phyloP scores from a whole-genome alignment of 2,329 filamentous ascomycete species.

The Nothopassalora personata region DNA sequence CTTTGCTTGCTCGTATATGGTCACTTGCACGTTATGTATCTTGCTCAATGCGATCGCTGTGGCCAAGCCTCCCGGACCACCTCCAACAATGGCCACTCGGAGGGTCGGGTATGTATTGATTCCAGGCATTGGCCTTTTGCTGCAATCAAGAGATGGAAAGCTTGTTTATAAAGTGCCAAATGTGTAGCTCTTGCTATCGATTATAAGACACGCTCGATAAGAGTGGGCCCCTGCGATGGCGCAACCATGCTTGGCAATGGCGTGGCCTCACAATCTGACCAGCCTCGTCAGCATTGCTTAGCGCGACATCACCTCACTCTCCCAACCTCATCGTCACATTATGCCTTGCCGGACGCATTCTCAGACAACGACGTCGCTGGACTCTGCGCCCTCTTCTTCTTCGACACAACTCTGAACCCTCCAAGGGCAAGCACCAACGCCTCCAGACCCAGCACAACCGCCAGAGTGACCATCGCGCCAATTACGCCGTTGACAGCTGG shows the following conservation, averaged over 20 bases:
- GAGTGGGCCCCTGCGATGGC: not conserved
- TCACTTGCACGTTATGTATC: slow-evolving; percentile 39
- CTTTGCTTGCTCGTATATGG: slow-evolving; percentile 43
- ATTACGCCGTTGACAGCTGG: slow-evolving; percentile 75
- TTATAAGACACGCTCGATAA: not conserved
- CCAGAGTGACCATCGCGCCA: slow-evolving; percentile 63
- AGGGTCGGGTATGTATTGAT: not conserved
- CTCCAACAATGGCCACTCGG: slow-evolving; percentile 1
- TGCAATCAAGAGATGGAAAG: not conserved
- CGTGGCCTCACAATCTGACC: not conserved
- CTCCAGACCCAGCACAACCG: slow-evolving; percentile 55
- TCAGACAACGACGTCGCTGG: not conserved
- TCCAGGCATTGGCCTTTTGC: not conserved
- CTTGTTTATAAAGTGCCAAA: not conserved
- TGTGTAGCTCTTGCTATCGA: not conserved
- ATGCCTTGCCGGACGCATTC: not conserved
- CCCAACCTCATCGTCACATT: not conserved
- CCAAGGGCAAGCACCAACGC: slow-evolving; percentile 50
- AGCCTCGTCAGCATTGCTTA: not conserved
- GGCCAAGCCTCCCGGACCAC: slow-evolving; percentile 32
- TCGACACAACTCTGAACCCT: slow-evolving; percentile 55
- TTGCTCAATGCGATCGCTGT: slow-evolving; percentile 42
- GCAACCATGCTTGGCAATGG: not conserved
- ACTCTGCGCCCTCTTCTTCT: slow-evolving; percentile 42
- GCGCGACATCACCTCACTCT: too few relatives aligned